Percentiles rank a stretch among this genome's conserved stretches.
These are phyloP conservation scores for Dipteronia sinensis DNA, from an alignment of 345 rosid genomes.

Conservation along the genomic window DNA sequence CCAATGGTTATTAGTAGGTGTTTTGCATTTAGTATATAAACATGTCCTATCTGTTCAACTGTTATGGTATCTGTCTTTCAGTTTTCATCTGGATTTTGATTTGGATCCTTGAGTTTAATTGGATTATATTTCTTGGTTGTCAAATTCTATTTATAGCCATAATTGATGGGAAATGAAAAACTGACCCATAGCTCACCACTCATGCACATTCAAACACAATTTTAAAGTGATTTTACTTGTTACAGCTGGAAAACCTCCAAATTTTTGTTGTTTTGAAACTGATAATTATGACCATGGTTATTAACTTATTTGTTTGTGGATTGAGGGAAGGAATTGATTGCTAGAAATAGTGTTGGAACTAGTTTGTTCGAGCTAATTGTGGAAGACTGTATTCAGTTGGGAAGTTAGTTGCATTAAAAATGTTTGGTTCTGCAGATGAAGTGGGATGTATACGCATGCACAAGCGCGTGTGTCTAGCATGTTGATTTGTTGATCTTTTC, in stretches of 20 bases:
- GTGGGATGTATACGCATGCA: background rate
- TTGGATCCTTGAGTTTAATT: background rate
- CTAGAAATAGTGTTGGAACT: background rate
- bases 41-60: background rate
- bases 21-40: background rate
- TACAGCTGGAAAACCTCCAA: background rate
- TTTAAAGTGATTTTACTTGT: background rate
- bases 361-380: background rate
- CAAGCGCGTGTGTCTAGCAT: background rate
- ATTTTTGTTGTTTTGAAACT: background rate
- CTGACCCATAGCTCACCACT: background rate
- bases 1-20: background rate
- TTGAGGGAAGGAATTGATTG: background rate
- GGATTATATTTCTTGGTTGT: background rate
- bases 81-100: constrained; percentile 9
- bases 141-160: background rate
- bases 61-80: constrained; percentile 6
- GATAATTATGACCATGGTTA: background rate
- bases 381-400: background rate
- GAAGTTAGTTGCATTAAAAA: background rate
- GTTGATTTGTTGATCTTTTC: background rate
- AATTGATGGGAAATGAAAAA: background rate
- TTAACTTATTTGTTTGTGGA: constrained; percentile 1
- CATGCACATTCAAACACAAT: background rate
- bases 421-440: constrained; percentile 3